Evolutionary conservation across 805 yeast genomes (phyloP).

Genomic region (Saccharomyces kudriavzevii): DNA sequence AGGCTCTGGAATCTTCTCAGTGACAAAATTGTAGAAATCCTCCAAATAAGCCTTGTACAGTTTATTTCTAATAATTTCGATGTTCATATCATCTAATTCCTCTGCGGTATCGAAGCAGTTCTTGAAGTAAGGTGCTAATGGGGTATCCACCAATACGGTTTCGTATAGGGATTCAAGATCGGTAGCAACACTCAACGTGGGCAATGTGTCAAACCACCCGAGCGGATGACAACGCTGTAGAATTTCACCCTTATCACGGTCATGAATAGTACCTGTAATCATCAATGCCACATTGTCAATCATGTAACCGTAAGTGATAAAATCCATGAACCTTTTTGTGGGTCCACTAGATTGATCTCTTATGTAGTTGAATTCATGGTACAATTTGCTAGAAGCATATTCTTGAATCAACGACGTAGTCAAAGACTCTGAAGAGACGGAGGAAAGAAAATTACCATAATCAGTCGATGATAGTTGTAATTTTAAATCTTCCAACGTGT

Average conservation of each 20-base stretch:
- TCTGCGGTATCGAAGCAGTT: constrained; percentile 77
- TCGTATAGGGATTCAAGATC: constrained; percentile 89
- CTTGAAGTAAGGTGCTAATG: constrained; percentile 92
- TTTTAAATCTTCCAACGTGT: constrained; percentile 85
- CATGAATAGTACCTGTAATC: constrained; percentile 96
- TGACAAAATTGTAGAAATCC: constrained; percentile 66
- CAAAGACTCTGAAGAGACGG: constrained; percentile 66
- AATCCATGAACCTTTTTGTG: constrained; percentile 78
- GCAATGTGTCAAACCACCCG: constrained; percentile 97
- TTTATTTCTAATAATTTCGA: constrained; percentile 87
- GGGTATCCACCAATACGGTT: constrained; percentile 91
- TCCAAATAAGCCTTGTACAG: constrained; percentile 89
- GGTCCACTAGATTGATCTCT: constrained; percentile 77
- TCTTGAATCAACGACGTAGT: constrained; percentile 84
- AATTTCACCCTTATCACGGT: constrained; percentile 82
- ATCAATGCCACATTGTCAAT: constrained; percentile 92
- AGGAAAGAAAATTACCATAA: constrained; percentile 82
- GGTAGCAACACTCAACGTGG: constrained; percentile 89
- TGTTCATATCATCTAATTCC: constrained; percentile 89
- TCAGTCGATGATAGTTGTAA: constrained; percentile 93
- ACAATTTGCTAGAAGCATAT: constrained; percentile 62
- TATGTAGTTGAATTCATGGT: constrained; percentile 77
- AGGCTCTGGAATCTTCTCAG: constrained; percentile 56
- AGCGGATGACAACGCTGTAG: constrained; percentile 89
- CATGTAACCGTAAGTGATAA: constrained; percentile 93